Evolutionary conservation across 192 early-diverging fungal species (phyloP), one percentile per base, ranked within the genome.

Genomic region (Coemansia sp.): DNA sequence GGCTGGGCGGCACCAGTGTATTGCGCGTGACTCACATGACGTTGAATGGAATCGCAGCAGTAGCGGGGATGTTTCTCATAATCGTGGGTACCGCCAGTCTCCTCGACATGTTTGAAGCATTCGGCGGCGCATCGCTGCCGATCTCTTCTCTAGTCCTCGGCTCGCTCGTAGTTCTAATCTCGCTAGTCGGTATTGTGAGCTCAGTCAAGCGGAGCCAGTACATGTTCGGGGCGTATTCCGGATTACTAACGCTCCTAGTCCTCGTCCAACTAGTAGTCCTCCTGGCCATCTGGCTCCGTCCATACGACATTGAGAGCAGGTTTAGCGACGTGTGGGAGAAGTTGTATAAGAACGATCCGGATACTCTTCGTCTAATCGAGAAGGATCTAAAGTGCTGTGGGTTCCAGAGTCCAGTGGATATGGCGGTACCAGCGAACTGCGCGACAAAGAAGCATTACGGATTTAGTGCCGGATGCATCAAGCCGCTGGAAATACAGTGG

Each of bases 301-400:
- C 77, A n/a, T 37, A 58, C n/a, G 65, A 75, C 20, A 55, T 82
- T 5, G 77, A 81, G 16, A 65, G 66, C 33, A 36, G 56, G 48
- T 68, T 88, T 37, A 64, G 69, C 37, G 37, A 61, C 7, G 79
- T 79, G 18, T 88, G 86, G 86, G 67, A 80, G 25, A 65, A 60
- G 6, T 60, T 84, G 25, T 88, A 88, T 20, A 75, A 85, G 7
- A 55, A 80, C 21, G 69, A 84, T n/a, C 86, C 76, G 4, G 70
- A 72, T 3, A 58, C 75, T 6, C 70, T 86, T 28, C 61, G 71
- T 43, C 68, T 64, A 25, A 75, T 88, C 37, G 79, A 88, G 57
- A 73, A 81, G 35, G 82, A 79, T 26, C 75, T 80, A 62, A 70
- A 64, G 58, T 85, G 84, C 66, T 85, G 84, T 31, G 84, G 84